phyloP scores from a whole-genome alignment of 495 filamentous ascomycete species.

The Penicillium chermesinum region DNA sequence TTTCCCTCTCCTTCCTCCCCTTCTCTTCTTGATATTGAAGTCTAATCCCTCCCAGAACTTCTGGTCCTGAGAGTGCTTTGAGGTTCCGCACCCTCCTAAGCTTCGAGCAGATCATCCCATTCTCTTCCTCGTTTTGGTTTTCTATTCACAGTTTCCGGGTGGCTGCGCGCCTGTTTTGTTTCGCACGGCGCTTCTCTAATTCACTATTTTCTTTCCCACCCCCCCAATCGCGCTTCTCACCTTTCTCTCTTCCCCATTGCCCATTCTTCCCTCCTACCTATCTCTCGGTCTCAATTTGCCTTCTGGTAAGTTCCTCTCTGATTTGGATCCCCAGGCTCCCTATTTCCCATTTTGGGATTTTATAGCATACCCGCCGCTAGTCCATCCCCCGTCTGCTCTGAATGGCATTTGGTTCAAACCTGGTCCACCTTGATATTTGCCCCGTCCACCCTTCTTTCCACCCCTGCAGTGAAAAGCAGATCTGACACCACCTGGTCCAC shows the following conservation, averaged over 20 bases:
- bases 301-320: neutral
- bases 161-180: constrained; percentile 20
- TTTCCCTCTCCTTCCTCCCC: constrained; percentile 18
- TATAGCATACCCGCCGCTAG: neutral
- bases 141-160: constrained; percentile 13
- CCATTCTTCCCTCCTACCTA: constrained; percentile 3
- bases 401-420: constrained; percentile 7
- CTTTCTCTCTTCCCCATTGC: constrained; percentile 3
- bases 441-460: constrained; percentile 11
- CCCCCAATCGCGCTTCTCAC: constrained; percentile 3
- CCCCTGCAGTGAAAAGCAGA: constrained; percentile 30
- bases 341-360: constrained; percentile 1
- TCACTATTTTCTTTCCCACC: constrained; percentile 2
- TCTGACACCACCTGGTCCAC: constrained; percentile 28
- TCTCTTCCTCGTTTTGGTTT: constrained; percentile 13
- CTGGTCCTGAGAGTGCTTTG: neutral
- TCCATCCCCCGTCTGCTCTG: constrained; percentile 4
- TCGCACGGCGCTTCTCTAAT: constrained; percentile 6
- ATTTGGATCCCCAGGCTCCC: neutral
- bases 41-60: constrained; percentile 11
- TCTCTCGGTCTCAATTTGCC: neutral
- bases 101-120: too few relatives aligned
- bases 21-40: constrained; percentile 12
- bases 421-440: constrained; percentile 23
- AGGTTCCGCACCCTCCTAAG: constrained; percentile 2